Evolutionary conservation across 305 asterid genomes (phyloP).

Genomic region (Fraxinus sp.): DNA sequence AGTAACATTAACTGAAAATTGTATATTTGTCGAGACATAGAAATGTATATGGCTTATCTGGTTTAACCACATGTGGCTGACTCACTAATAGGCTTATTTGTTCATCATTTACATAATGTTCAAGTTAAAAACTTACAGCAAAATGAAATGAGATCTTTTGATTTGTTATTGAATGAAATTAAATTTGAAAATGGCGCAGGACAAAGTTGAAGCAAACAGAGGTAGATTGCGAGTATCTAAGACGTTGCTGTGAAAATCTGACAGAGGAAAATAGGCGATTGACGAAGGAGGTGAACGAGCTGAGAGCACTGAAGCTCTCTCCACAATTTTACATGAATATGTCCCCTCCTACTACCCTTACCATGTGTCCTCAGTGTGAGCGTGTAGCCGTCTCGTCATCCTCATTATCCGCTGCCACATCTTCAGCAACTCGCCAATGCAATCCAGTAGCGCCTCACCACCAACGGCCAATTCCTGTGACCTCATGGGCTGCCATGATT

Average conservation of each 20-base stretch:
- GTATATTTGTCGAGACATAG: neutral
- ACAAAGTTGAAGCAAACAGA: constrained; percentile 97
- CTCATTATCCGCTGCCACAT: constrained; percentile 30
- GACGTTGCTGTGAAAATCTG: constrained; percentile 83
- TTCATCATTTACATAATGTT: neutral
- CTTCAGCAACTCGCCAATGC: constrained; percentile 31
- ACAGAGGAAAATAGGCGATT: constrained; percentile 79
- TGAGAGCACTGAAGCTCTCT: constrained; percentile 72
- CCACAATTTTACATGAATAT: constrained; percentile 86
- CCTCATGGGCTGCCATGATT: constrained; percentile 60
- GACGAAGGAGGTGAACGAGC: constrained; percentile 82
- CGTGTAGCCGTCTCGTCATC: constrained; percentile 65
- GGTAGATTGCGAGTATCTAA: constrained; percentile 84
- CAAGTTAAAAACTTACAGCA: neutral
- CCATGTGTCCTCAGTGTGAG: constrained; percentile 96
- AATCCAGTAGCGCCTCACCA: constrained; percentile 14
- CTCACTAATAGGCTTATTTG: neutral
- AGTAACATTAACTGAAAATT: neutral
- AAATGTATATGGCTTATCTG: neutral
- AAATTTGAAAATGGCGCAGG: constrained; percentile 39
- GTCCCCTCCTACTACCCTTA: constrained; percentile 94
- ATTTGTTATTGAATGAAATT: neutral
- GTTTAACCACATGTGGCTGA: neutral
- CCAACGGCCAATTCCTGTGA: constrained; percentile 34
- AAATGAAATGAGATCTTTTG: neutral